Percentiles rank a stretch among this genome's conserved stretches.
Conservation (phyloP, 257 asterid species). For the Solanum habrochaites region DNA sequence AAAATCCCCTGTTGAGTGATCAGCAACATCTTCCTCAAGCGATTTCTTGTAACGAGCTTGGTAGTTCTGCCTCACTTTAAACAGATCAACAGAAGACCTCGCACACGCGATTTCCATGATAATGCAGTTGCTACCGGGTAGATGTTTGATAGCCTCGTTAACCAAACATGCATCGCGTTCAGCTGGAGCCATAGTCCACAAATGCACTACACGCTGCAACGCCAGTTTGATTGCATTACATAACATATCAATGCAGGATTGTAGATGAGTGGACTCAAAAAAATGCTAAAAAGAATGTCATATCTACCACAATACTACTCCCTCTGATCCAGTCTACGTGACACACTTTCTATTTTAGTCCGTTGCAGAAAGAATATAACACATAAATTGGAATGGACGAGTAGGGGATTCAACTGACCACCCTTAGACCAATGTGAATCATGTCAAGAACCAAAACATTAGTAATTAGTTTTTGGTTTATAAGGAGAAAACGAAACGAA, state of each 20-base stretch:
- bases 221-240: not conserved
- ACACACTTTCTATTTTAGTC: not conserved
- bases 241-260: not conserved
- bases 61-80: constrained; percentile 51
- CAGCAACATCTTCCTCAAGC: constrained; percentile 81
- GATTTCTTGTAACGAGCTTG: constrained; percentile 63
- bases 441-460: too few relatives aligned
- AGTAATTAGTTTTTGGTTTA: not conserved
- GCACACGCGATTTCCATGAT: constrained; percentile 77
- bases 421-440: not conserved
- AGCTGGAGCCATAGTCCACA: constrained; percentile 67
- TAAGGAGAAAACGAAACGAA: not conserved
- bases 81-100: constrained; percentile 50
- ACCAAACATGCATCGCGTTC: constrained; percentile 72
- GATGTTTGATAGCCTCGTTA: constrained; percentile 57
- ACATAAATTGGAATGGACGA: not conserved
- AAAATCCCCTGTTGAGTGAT: constrained; percentile 61
- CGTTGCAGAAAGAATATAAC: not conserved
- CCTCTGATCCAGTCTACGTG: not conserved
- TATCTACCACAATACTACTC: not conserved
- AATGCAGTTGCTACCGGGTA: constrained; percentile 35
- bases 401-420: not conserved
- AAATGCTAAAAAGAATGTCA: not conserved
- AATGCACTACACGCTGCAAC: constrained; percentile 46
- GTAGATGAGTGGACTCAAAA: not conserved